These are phyloP conservation scores for Cryptococcus hybrid DNA, from an alignment of 1,284 basidiomycete genomes.

Conservation along the genomic window DNA sequence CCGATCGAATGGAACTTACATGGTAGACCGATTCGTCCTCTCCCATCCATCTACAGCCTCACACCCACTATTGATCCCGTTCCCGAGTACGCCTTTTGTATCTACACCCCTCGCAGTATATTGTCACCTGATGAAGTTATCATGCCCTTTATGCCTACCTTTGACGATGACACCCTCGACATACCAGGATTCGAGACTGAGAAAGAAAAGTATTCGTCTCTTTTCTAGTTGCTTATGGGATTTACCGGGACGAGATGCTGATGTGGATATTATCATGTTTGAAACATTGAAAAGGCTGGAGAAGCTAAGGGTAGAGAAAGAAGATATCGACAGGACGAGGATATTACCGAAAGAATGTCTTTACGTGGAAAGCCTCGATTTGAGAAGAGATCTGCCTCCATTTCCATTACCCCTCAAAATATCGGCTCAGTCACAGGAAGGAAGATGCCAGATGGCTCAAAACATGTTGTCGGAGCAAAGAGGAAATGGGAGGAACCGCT, in stretches of 20 bases:
- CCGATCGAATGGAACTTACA: not conserved
- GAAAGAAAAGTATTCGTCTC: too few species aligned
- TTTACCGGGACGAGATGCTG: not conserved
- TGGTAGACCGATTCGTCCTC: not conserved
- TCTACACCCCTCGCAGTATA: not conserved
- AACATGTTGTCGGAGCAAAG: not conserved
- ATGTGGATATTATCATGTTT: conserved; percentile 13
- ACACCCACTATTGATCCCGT: not conserved
- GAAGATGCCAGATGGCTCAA: not conserved
- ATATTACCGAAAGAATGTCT: conserved; percentile 5
- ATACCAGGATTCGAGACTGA: not conserved
- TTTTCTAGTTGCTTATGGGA: not conserved
- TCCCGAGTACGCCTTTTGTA: not conserved
- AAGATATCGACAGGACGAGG: conserved; percentile 8
- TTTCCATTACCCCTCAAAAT: conserved; percentile 8
- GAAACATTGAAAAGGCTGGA: conserved; percentile 4
- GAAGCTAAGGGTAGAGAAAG: not conserved
- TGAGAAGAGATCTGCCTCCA: conserved; percentile 13
- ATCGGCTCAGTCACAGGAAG: not conserved
- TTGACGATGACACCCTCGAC: not conserved
- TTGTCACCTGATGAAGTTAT: not conserved
- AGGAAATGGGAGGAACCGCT: conserved; percentile 11
- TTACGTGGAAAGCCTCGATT: conserved; percentile 5
- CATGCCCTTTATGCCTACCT: not conserved
- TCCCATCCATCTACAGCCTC: not conserved